These are phyloP conservation scores for Pseudogymnoascus destructans DNA, from an alignment of 2,329 filamentous ascomycete genomes.

Conservation along the genomic window DNA sequence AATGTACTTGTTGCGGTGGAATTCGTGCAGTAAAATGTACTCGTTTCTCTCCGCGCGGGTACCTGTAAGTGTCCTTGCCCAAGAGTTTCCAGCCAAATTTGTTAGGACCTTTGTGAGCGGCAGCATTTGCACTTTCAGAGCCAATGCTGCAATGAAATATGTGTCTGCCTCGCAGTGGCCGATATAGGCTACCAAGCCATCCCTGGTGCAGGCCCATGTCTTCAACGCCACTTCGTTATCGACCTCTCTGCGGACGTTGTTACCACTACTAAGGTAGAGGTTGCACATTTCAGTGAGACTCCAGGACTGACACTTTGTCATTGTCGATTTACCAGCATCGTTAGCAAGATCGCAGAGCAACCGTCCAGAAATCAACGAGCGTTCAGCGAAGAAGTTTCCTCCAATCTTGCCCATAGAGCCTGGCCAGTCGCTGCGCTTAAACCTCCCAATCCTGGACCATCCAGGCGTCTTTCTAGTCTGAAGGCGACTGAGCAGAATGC, in stretches of 20 bases:
- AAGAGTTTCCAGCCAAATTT: slow-evolving; percentile 94
- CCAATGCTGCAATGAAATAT: slow-evolving; percentile 86
- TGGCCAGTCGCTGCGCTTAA: slow-evolving; percentile 78
- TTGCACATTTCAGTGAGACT: slow-evolving; percentile 95
- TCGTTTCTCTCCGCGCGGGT: slow-evolving; percentile 96
- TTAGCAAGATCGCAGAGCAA: slow-evolving; percentile 90
- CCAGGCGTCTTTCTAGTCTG: slow-evolving; percentile 83
- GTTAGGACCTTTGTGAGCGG: slow-evolving; percentile 90
- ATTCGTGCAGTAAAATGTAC: slow-evolving; percentile 96
- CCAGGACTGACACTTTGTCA: slow-evolving; percentile 97
- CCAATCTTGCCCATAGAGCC: slow-evolving; percentile 72
- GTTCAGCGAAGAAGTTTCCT: slow-evolving; percentile 84
- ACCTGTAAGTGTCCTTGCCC: slow-evolving; percentile 89
- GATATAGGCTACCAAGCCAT: slow-evolving; percentile 84
- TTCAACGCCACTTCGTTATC: slow-evolving; percentile 81
- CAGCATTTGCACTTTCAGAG: slow-evolving; percentile 79
- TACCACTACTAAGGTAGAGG: slow-evolving; percentile 59
- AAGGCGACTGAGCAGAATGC: slow-evolving; percentile 73
- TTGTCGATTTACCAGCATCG: slow-evolving; percentile 90
- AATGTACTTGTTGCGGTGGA: slow-evolving; percentile 93
- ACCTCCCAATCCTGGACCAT: slow-evolving; percentile 84
- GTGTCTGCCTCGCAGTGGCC: slow-evolving; percentile 92
- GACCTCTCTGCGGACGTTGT: slow-evolving; percentile 64
- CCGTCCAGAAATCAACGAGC: slow-evolving; percentile 77
- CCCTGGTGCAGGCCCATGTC: slow-evolving; percentile 71